These are phyloP conservation scores for Priceomyces castillae DNA, from an alignment of 805 yeast genomes.

Conservation along the genomic window DNA sequence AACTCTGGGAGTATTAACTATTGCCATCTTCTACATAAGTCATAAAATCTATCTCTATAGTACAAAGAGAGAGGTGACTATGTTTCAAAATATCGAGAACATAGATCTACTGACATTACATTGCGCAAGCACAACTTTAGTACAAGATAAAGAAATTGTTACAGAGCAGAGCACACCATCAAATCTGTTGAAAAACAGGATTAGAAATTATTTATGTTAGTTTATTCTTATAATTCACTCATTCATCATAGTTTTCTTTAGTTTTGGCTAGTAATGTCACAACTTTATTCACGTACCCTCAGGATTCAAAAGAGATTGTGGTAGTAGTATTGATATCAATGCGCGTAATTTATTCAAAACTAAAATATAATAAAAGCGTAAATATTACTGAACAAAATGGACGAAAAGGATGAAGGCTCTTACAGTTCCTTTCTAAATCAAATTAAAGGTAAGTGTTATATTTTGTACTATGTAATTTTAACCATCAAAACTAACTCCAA, in stretches of 20 bases:
- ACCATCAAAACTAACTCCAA: neutral
- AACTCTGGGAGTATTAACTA: constrained; percentile 49
- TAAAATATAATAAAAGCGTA: too few species aligned
- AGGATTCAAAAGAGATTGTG: too few species aligned
- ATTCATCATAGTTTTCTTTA: neutral
- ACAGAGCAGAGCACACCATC: neutral
- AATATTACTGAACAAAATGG: neutral
- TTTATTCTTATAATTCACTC: neutral
- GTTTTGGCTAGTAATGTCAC: too few species aligned
- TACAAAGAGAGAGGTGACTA: constrained; percentile 2
- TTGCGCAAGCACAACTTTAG: neutral
- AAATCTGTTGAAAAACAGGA: neutral
- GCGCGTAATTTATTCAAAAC: too few species aligned
- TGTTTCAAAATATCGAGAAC: constrained; percentile 1
- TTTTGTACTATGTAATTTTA: neutral
- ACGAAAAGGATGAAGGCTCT: neutral
- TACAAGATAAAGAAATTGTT: neutral
- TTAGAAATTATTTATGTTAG: neutral
- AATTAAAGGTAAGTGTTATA: neutral
- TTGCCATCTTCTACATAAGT: constrained; percentile 44
- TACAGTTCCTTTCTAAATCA: neutral
- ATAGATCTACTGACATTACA: constrained; percentile 4
- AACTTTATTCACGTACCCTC: too few species aligned
- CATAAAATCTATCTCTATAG: constrained; percentile 47
- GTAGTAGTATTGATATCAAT: too few species aligned